Evolutionary conservation across 495 filamentous ascomycete species (phyloP).

Genomic region (Talaromyces borbonicus): DNA sequence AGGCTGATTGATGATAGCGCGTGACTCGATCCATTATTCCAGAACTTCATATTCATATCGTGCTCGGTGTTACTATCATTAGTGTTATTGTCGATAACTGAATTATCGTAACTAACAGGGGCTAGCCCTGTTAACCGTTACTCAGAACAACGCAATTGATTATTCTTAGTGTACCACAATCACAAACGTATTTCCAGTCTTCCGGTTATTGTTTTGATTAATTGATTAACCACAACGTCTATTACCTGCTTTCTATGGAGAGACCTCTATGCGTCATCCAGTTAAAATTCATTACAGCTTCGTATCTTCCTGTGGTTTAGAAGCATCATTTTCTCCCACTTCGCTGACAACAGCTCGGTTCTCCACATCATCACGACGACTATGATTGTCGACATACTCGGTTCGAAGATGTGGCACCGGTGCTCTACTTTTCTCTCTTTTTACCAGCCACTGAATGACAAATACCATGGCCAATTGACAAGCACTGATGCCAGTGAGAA

Average conservation of each 20-base stretch:
- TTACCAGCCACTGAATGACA: not conserved
- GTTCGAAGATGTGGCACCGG: not conserved
- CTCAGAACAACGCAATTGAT: not conserved
- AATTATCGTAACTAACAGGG: not conserved
- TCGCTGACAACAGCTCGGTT: not conserved
- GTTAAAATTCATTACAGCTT: not conserved
- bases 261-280: no score
- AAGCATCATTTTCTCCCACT: not conserved
- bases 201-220: no score
- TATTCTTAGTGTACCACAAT: not conserved
- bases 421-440: constrained; percentile 1
- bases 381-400: not conserved
- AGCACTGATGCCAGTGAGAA: constrained; percentile 1
- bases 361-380: not conserved
- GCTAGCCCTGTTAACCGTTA: not conserved
- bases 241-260: no score
- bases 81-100: not conserved
- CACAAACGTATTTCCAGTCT: no score
- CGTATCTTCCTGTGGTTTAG: not conserved
- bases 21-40: not conserved
- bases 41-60: not conserved
- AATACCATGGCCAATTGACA: constrained; percentile 4
- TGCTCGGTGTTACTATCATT: not conserved
- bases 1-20: not conserved
- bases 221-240: no score